These are phyloP conservation scores for Nicotiana paniculata DNA, from an alignment of 257 asterid genomes.

Conservation along the genomic window DNA sequence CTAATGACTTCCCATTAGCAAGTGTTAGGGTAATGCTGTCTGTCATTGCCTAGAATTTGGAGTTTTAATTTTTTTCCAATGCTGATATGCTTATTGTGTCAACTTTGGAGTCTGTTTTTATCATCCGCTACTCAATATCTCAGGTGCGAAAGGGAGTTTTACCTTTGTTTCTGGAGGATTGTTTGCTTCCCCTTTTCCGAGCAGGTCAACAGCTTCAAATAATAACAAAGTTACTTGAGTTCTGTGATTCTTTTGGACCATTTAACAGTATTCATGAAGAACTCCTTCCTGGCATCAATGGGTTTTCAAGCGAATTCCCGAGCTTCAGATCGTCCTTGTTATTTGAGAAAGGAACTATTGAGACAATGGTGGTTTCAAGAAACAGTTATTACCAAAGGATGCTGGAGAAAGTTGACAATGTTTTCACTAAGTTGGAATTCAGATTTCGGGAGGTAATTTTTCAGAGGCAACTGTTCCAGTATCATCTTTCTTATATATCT, in stretches of 20 bases:
- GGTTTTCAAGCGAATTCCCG: slow-evolving; percentile 43
- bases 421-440: slow-evolving; percentile 52
- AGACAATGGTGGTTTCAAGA: slow-evolving; percentile 53
- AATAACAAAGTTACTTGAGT: slow-evolving; percentile 70
- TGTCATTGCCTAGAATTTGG: slow-evolving; percentile 16
- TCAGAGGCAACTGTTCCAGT: not conserved
- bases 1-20: slow-evolving; percentile 49
- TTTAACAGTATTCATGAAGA: slow-evolving; percentile 39
- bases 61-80: slow-evolving; percentile 10
- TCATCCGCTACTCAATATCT: slow-evolving; percentile 18
- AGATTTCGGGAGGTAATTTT: slow-evolving; percentile 53
- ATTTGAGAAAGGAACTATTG: slow-evolving; percentile 63
- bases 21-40: slow-evolving; percentile 56
- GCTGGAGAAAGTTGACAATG: slow-evolving; percentile 64
- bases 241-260: slow-evolving; percentile 45
- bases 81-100: slow-evolving; percentile 15
- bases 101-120: slow-evolving; percentile 20
- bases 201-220: slow-evolving; percentile 99
- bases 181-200: slow-evolving; percentile 69
- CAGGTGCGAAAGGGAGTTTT: slow-evolving; percentile 84
- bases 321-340: slow-evolving; percentile 57
- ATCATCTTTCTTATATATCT: not conserved
- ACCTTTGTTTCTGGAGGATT: slow-evolving; percentile 84
- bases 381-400: slow-evolving; percentile 53
- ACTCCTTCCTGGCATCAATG: slow-evolving; percentile 61